phyloP scores from a whole-genome alignment of 2,329 filamentous ascomycete genomes.

The Oidium heveae region DNA sequence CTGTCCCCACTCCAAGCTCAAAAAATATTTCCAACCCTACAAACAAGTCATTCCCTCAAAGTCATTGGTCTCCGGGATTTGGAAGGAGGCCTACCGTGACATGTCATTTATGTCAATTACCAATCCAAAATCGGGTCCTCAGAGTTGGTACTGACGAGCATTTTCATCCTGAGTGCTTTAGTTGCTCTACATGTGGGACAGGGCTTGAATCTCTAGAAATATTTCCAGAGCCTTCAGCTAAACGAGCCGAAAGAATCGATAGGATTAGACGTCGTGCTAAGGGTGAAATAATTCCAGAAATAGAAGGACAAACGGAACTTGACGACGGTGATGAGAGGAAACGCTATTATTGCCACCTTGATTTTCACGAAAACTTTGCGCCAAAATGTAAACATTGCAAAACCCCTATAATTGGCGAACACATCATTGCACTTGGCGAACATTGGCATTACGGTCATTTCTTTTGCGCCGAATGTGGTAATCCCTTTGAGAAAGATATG shows the following conservation, averaged over 20 bases:
- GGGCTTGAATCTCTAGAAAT: constrained; percentile 87
- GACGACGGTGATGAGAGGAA: constrained; percentile 50
- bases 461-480: constrained; percentile 95
- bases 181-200: constrained; percentile 67
- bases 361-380: constrained; percentile 87
- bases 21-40: constrained; percentile 2
- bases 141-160: constrained; percentile 48
- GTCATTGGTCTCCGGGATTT: constrained; percentile 32
- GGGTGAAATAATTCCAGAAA: constrained; percentile 34
- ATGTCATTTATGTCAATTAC: constrained; percentile 61
- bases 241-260: constrained; percentile 44
- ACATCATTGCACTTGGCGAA: constrained; percentile 76
- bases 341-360: constrained; percentile 92
- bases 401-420: constrained; percentile 87
- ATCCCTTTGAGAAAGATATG: constrained; percentile 56
- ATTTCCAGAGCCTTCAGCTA: constrained; percentile 62
- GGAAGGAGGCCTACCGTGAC: constrained; percentile 35
- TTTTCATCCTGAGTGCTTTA: constrained; percentile 86
- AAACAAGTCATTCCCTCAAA: constrained; percentile 8
- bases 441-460: constrained; percentile 97
- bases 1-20: constrained; percentile 15
- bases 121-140: constrained; percentile 78
- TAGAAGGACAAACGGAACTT: constrained; percentile 34
- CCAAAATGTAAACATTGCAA: constrained; percentile 89
- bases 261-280: constrained; percentile 40